These are phyloP conservation scores for Ceratocystis colombiana DNA, from an alignment of 2,329 filamentous ascomycete species.

Conservation along the genomic window DNA sequence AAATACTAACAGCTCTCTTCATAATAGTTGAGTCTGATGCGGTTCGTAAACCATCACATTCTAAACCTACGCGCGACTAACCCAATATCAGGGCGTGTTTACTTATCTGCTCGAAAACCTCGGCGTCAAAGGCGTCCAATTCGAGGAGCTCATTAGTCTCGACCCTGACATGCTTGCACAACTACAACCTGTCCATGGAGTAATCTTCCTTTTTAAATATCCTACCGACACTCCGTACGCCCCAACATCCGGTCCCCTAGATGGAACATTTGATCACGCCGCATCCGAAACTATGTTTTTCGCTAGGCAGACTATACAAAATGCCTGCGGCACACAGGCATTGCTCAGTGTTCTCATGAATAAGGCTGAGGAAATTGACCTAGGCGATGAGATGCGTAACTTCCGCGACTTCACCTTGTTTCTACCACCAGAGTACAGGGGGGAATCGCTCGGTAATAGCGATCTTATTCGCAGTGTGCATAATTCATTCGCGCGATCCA, in stretches of 20 bases:
- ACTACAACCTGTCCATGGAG: conserved; percentile 75
- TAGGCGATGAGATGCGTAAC: conserved; percentile 59
- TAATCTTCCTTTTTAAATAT: conserved; percentile 99
- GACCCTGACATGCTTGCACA: conserved; percentile 63
- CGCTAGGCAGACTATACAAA: conserved; percentile 93
- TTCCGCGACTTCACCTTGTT: conserved; percentile 84
- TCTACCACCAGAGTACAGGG: conserved; percentile 63
- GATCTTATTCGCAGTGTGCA: conserved; percentile 67
- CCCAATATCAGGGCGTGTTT: conserved; percentile 64
- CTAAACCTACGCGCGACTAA: conserved; percentile 25
- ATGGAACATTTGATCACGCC: conserved; percentile 69
- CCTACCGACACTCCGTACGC: conserved; percentile 58
- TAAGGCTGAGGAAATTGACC: conserved; percentile 58
- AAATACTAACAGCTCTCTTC: conserved; percentile 9
- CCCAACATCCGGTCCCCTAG: conserved; percentile 54
- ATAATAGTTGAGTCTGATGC: conserved; percentile 76
- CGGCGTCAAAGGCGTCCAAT: conserved; percentile 87
- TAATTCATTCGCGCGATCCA: conserved; percentile 81
- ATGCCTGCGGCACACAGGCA: conserved; percentile 94
- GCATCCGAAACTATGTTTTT: conserved; percentile 79
- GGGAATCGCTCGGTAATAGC: conserved; percentile 52
- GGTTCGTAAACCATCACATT: conserved; percentile 43
- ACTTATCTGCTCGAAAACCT: conserved; percentile 88
- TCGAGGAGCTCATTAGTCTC: conserved; percentile 87
- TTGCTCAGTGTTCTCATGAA: conserved; percentile 87